A percentile compares a stretch with the other conserved stretches of the same genome.
Conservation (phyloP, 2,329 filamentous ascomycete species). For the Stromatinia cepivora region DNA sequence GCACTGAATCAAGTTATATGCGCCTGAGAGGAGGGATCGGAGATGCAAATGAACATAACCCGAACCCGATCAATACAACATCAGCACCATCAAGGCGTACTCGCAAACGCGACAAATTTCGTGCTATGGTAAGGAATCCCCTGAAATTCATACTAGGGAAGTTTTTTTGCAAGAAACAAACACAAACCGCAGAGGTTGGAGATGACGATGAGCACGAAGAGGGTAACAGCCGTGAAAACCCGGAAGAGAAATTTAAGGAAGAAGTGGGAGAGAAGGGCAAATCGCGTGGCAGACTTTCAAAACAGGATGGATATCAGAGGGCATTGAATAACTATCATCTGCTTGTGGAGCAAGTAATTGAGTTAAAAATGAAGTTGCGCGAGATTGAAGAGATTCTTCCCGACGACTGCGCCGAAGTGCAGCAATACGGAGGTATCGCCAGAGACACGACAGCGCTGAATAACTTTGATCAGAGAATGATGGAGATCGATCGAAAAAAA, state of each 20-base stretch:
- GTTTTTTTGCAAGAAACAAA: background rate
- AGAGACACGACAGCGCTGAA: background rate
- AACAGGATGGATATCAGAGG: background rate
- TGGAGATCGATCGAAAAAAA: too few species aligned
- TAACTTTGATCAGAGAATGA: too few species aligned
- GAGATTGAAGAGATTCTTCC: background rate
- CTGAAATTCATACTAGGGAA: background rate
- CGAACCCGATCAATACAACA: too few species aligned
- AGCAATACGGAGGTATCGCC: background rate
- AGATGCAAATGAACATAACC: fast-evolving
- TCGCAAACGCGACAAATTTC: background rate
- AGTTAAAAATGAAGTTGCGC: background rate
- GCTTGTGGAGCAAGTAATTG: background rate
- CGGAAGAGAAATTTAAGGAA: background rate
- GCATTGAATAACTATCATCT: background rate
- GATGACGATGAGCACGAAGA: background rate
- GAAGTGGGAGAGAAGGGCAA: too few species aligned
- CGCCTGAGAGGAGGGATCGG: background rate
- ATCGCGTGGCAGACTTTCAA: background rate
- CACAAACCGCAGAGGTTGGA: background rate
- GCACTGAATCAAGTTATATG: too few species aligned
- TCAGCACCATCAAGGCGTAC: too few species aligned
- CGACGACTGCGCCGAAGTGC: background rate
- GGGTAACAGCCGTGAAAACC: background rate
- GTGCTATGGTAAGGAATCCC: too few species aligned